Percentiles rank a stretch among this genome's conserved stretches.
phyloP scores from a whole-genome alignment of 768 basidiomycete species.

The Mycena rebaudengoi region DNA sequence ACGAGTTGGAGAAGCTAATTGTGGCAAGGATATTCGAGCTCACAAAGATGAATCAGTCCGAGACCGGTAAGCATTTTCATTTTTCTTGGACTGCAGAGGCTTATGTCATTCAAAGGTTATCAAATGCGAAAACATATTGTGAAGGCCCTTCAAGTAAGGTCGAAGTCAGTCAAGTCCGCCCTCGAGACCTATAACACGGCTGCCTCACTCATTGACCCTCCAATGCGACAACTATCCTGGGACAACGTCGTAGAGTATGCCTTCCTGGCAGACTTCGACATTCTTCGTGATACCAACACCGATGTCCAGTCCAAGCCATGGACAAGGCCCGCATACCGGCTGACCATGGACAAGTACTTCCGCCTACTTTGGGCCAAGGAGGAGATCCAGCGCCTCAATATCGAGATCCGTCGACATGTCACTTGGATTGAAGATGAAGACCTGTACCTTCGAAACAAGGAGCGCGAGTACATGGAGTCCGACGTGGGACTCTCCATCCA shows the following conservation, averaged over 20 bases:
- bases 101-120: slow-evolving; percentile 19
- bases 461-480: neutral
- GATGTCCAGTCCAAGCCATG: slow-evolving; percentile 14
- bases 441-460: neutral
- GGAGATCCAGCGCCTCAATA: slow-evolving; percentile 31
- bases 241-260: slow-evolving; percentile 34
- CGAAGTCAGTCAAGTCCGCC: slow-evolving; percentile 28
- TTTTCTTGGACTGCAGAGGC: neutral
- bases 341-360: slow-evolving; percentile 25
- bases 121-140: slow-evolving; percentile 30
- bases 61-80: slow-evolving; percentile 22
- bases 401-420: slow-evolving; percentile 29
- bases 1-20: slow-evolving; percentile 22
- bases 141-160: slow-evolving; percentile 27
- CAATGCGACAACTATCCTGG: slow-evolving; percentile 19
- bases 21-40: slow-evolving; percentile 28
- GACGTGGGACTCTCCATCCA: neutral
- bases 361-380: slow-evolving; percentile 30
- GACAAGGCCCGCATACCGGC: slow-evolving; percentile 20
- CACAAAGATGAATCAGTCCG: slow-evolving; percentile 29
- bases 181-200: slow-evolving; percentile 28
- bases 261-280: slow-evolving; percentile 33
- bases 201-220: slow-evolving; percentile 14
- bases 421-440: slow-evolving; percentile 29
- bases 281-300: slow-evolving; percentile 16